Conservation (phyloP, 257 asterid species). For the Capsicum baccatum region DNA sequence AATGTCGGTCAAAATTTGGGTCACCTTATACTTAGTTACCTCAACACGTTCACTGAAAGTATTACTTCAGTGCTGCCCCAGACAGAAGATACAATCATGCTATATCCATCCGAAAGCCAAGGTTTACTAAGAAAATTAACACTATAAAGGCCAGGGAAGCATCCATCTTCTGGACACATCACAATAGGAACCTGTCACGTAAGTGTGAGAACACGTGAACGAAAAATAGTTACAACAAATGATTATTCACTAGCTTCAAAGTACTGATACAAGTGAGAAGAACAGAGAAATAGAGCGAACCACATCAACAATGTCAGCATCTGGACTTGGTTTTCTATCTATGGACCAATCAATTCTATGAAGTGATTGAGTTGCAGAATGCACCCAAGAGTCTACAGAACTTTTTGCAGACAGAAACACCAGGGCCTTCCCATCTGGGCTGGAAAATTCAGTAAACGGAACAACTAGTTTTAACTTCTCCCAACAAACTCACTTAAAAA, state of each 20-base stretch:
- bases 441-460: slow-evolving; percentile 43
- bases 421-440: slow-evolving; percentile 82
- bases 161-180: slow-evolving; percentile 76
- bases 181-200: slow-evolving; percentile 73
- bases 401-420: slow-evolving; percentile 76
- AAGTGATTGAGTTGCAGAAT: slow-evolving; percentile 83
- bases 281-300: slow-evolving; percentile 48
- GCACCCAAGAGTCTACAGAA: slow-evolving; percentile 84
- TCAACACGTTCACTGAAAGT: slow-evolving; percentile 65
- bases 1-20: slow-evolving; percentile 28
- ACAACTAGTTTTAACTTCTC: not conserved
- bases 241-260: not conserved
- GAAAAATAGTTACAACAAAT: not conserved
- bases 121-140: slow-evolving; percentile 57
- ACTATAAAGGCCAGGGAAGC: slow-evolving; percentile 86
- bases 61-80: slow-evolving; percentile 81
- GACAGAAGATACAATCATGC: slow-evolving; percentile 70
- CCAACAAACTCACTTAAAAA: not conserved
- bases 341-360: slow-evolving; percentile 84
- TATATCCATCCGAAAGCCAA: slow-evolving; percentile 92
- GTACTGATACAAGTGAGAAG: slow-evolving; percentile 2
- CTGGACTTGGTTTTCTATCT: slow-evolving; percentile 52
- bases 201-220: not conserved
- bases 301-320: slow-evolving; percentile 64
- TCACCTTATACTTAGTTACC: slow-evolving; percentile 49